Base-by-base conservation (phyloP, 2,329 filamentous ascomycete genomes). In the Sporothrix luriei region DNA sequence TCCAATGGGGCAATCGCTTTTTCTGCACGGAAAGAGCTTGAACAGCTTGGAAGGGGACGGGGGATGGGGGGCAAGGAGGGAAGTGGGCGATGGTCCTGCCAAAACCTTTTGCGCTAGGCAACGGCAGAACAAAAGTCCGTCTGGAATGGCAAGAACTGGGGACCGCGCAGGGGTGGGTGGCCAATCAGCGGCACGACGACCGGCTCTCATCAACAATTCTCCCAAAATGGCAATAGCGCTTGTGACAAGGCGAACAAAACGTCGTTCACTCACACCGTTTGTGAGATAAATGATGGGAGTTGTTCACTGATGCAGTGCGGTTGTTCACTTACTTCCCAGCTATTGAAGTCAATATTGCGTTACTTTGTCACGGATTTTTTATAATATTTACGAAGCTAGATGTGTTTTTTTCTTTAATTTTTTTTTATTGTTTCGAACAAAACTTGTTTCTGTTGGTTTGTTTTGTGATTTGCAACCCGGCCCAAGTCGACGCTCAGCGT, bases 101-200 rank as follows among this genome's bases (percentile, higher is more conserved):
- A 79, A 80, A 79, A 75, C 78, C 71, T 77, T 77, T 62, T 40
- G 73, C 77, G 77, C 77, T 78, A 77, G 75, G 74, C 29, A 54
- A 38, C 71, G 76, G 72, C 76, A 68, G 57, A 77, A 74, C 9
- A 33, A 69, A 76, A 29, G 70, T 77, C 76, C 75, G 66, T 13
- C 0, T 14, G 26, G 48, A 26, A 62, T 62, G 38, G 43, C 29
- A 26, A 33, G 16, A 57, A 21, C 19, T 55, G 51, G 66, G 54
- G 55, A 43, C 19, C 9, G 2, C 26, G 21, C 11, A 48, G 43
- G 21, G 5, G 24, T 38, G 13, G 1, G 10, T 46, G 24, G n/a
- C 68, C 68, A 70, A 70, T 70, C 46, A 70, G 33, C 46, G 26
- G 11, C 10, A 38, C 6, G 3, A n/a, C 13, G 9, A 1, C 46